Evolutionary conservation across 768 basidiomycete species (phyloP).

Genomic region (Candolleomyces efflorescens): DNA sequence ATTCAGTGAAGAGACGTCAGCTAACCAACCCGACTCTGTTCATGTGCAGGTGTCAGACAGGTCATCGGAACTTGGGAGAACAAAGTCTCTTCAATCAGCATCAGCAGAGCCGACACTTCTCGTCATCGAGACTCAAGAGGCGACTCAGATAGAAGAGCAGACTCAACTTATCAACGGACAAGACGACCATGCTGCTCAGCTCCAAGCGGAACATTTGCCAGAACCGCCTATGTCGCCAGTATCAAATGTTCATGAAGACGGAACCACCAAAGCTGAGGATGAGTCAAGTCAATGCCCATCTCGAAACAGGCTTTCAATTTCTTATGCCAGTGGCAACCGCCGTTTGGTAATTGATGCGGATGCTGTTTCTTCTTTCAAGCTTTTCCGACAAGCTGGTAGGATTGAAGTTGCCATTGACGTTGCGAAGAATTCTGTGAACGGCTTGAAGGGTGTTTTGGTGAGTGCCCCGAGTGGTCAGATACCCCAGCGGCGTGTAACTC

Average conservation of each 20-base stretch:
- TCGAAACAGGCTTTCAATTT: constrained; percentile 87
- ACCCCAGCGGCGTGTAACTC: neutral
- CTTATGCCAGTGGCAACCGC: constrained; percentile 86
- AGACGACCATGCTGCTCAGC: constrained; percentile 12
- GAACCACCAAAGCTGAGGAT: constrained; percentile 28
- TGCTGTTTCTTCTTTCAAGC: constrained; percentile 74
- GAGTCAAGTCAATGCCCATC: constrained; percentile 48
- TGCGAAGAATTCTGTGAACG: constrained; percentile 48
- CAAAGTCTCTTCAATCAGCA: constrained; percentile 37
- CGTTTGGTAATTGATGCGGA: constrained; percentile 88
- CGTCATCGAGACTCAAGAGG: constrained; percentile 35
- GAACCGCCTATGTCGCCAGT: constrained; percentile 58
- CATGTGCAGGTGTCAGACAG: constrained; percentile 36
- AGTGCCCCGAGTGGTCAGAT: constrained; percentile 29
- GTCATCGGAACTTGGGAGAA: constrained; percentile 11
- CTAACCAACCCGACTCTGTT: constrained; percentile 43
- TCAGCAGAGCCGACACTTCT: constrained; percentile 52
- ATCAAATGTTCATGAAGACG: constrained; percentile 52
- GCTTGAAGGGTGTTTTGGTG: constrained; percentile 74
- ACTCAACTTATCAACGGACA: constrained; percentile 10
- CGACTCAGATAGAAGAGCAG: constrained; percentile 6
- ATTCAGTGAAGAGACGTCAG: constrained; percentile 41
- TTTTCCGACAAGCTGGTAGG: constrained; percentile 78
- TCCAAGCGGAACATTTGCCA: constrained; percentile 44
- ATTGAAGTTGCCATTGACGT: constrained; percentile 77